Percentiles rank a stretch among this genome's conserved stretches.
phyloP scores from a whole-genome alignment of 2,329 filamentous ascomycete genomes.

The Alternaria gaisen region DNA sequence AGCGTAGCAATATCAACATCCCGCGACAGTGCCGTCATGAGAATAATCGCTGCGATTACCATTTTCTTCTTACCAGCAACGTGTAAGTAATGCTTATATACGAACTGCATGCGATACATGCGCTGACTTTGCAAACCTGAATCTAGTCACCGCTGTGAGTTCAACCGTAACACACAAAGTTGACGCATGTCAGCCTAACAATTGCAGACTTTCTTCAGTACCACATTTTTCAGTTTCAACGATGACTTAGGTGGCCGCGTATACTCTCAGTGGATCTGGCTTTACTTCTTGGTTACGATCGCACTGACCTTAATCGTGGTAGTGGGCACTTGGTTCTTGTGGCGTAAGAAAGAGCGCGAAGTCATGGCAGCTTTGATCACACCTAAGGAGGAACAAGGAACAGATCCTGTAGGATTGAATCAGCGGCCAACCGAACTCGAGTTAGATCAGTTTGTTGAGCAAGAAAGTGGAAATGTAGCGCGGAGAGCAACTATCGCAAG shows the following conservation, averaged over 20 bases:
- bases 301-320: constrained; percentile 18
- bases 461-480: background rate
- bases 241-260: background rate
- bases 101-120: no score
- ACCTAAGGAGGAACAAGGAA: background rate
- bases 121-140: background rate
- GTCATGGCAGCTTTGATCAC: background rate
- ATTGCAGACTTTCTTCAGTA: background rate
- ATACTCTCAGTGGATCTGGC: background rate
- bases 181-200: background rate
- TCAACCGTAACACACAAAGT: background rate
- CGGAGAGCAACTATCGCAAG: background rate
- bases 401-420: no score
- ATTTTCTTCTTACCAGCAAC: constrained; percentile 39
- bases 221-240: background rate
- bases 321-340: constrained; percentile 20
- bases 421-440: background rate
- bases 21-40: constrained; percentile 32
- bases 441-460: background rate
- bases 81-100: background rate
- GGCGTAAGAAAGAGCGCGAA: constrained; percentile 28
- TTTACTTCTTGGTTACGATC: background rate
- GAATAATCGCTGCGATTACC: constrained; percentile 33
- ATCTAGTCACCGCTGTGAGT: background rate
- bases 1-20: constrained; percentile 21